These are phyloP conservation scores for Gracilaria vermiculophylla DNA, from an alignment of 23 red algal species.

Conservation along the genomic window DNA sequence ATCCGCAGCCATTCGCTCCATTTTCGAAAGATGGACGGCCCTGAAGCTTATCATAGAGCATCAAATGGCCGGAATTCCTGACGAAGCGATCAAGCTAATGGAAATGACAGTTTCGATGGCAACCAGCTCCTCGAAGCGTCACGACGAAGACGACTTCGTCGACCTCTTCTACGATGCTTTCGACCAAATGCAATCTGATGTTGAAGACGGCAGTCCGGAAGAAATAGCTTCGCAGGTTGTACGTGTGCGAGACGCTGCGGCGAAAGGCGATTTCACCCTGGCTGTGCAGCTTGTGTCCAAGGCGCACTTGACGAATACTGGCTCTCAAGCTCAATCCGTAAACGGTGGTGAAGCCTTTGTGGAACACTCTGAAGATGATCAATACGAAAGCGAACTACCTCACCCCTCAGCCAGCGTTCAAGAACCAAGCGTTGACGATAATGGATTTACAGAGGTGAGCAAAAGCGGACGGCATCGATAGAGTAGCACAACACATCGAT, in stretches of 20 bases:
- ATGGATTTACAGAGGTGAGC: conserved; percentile 42
- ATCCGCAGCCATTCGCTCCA: conserved; percentile 42
- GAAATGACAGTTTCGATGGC: conserved; percentile 31
- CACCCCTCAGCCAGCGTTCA: not conserved
- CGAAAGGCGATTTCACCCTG: conserved; percentile 24
- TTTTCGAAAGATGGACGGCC: conserved; percentile 86
- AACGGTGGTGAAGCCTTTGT: not conserved
- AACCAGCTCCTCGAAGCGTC: not conserved
- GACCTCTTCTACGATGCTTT: conserved; percentile 74
- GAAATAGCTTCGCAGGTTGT: conserved; percentile 56
- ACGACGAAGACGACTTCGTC: conserved; percentile 46
- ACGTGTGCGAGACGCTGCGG: conserved; percentile 35
- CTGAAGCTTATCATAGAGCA: conserved; percentile 57
- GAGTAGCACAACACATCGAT: not conserved
- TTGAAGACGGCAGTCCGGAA: conserved; percentile 82
- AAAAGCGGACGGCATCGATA: not conserved
- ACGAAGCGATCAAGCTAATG: conserved; percentile 16
- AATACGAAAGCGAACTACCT: not conserved
- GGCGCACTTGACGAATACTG: not conserved
- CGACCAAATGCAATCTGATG: conserved; percentile 70
- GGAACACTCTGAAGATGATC: not conserved
- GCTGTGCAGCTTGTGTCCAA: conserved; percentile 8
- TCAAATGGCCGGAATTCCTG: conserved; percentile 36
- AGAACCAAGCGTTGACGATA: conserved; percentile 7
- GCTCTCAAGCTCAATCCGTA: not conserved